Percentiles rank a stretch among this genome's conserved stretches.
These are phyloP conservation scores for Capsella rubella DNA, from an alignment of 441 rosid genomes.

Conservation along the genomic window DNA sequence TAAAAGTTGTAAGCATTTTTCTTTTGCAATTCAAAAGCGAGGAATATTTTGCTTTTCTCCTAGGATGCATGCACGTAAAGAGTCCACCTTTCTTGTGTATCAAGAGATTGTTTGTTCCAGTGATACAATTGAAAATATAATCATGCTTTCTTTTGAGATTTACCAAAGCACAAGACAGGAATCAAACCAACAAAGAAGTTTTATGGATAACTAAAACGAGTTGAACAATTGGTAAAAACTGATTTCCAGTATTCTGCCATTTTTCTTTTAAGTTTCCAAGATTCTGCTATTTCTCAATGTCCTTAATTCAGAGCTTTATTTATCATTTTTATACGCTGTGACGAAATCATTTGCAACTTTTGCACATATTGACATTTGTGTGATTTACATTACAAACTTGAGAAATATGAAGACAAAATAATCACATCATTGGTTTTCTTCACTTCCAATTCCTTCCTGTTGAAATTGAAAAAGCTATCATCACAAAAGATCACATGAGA, in stretches of 20 bases:
- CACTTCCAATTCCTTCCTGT: constrained; percentile 79
- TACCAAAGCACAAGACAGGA: constrained; percentile 30
- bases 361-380: constrained; percentile 8
- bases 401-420: constrained; percentile 65
- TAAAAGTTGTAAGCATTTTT: background rate
- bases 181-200: constrained; percentile 16
- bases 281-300: background rate
- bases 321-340: background rate
- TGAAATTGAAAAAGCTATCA: constrained; percentile 27
- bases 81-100: constrained; percentile 27
- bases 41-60: constrained; percentile 31
- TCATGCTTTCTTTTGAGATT: constrained; percentile 12
- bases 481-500: constrained; percentile 9
- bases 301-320: background rate
- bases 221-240: background rate
- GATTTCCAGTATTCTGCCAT: background rate
- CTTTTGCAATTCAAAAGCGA: constrained; percentile 32
- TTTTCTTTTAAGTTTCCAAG: background rate
- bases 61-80: constrained; percentile 26
- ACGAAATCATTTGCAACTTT: background rate
- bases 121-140: background rate
- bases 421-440: constrained; percentile 50
- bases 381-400: constrained; percentile 36
- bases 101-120: constrained; percentile 19
- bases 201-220: constrained; percentile 8